Evolutionary conservation across 2,329 filamentous ascomycete species (phyloP), one percentile per base, ranked within the genome.

Genomic region (Apiospora pterosperma): DNA sequence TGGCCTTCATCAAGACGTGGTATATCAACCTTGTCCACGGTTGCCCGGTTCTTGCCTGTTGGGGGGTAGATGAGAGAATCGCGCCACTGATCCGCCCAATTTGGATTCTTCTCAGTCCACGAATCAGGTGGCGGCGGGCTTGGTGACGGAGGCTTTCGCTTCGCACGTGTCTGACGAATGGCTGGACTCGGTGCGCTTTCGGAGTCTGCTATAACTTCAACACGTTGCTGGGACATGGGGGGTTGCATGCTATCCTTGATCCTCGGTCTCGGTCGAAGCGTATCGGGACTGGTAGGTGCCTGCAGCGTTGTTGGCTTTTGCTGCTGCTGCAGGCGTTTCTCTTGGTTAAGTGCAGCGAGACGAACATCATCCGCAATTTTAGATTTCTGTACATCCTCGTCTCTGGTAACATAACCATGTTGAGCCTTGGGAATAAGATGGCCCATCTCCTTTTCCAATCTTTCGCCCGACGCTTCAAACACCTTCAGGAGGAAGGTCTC

Each of bases 1-100:
- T 97, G 87, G 14, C 89, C 92, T 67, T 96, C 92, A 66, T 97
- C 90, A 3, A 99, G 84, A 48, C 92, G 85, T 23, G 84, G 79
- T 38, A 98, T 88, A 72, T 96, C 92, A n/a, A 85, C 81, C 66
- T 85, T 88, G 64, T 92, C 86, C 1, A 96, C 87, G 1, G 84
- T 87, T 1, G 89, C 87, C 66, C 88, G 84, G 61, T 86, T 85
- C 63, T 83, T 85, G 3, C 87, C 87, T 31, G 77, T 79, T 5
- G 78, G 70, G 4, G 88, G 88, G 73, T 87, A 93, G 2, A 88
- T 79, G 1, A 94, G 79, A 1, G 90, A 84, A 61, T 80, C 81
- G 19, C 81, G 78, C 87, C 87, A 90, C 0, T 77, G 66, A 19
- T 76, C 76, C 38, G 75, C 75, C 88, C 88, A 90, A 3, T 75